Conservation (phyloP, 202 grass and related monocot genomes). For the Setaria italica region DNA sequence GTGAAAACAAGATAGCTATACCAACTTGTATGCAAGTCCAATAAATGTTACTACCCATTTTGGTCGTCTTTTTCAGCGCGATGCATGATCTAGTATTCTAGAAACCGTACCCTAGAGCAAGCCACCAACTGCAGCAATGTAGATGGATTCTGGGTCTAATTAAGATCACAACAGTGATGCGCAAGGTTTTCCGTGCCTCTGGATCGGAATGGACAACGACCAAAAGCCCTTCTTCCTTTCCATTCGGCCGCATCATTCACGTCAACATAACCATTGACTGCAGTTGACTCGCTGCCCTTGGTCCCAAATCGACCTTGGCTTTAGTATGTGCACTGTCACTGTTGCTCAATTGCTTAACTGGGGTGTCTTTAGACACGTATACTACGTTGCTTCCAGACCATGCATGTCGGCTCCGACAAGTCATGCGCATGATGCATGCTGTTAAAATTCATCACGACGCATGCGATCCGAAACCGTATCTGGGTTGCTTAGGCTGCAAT, state of each 20-base stretch:
- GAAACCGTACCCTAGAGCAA: slow-evolving; percentile 12
- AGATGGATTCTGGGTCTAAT: slow-evolving; percentile 10
- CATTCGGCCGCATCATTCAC: not conserved
- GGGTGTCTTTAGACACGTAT: not conserved
- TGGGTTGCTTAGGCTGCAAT: slow-evolving; percentile 4
- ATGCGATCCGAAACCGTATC: not conserved
- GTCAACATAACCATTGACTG: not conserved
- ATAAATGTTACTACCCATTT: slow-evolving; percentile 25
- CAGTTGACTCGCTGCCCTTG: not conserved
- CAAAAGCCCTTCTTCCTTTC: not conserved
- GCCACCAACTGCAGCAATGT: not conserved
- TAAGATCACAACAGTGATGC: slow-evolving; percentile 23
- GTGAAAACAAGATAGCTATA: slow-evolving; percentile 20
- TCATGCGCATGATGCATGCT: not conserved
- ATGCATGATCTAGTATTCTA: not conserved
- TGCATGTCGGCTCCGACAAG: slow-evolving; percentile 30
- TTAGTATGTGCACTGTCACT: not conserved
- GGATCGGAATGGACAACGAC: not conserved
- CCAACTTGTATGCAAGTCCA: slow-evolving; percentile 22
- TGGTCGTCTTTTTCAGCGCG: not conserved
- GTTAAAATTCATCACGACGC: slow-evolving; percentile 8
- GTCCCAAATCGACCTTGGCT: not conserved
- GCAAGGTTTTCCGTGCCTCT: slow-evolving; percentile 24
- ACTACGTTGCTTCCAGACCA: not conserved
- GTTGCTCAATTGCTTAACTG: not conserved